These are phyloP conservation scores for Lachancea quebecensis DNA, from an alignment of 805 yeast species.

Conservation along the genomic window DNA sequence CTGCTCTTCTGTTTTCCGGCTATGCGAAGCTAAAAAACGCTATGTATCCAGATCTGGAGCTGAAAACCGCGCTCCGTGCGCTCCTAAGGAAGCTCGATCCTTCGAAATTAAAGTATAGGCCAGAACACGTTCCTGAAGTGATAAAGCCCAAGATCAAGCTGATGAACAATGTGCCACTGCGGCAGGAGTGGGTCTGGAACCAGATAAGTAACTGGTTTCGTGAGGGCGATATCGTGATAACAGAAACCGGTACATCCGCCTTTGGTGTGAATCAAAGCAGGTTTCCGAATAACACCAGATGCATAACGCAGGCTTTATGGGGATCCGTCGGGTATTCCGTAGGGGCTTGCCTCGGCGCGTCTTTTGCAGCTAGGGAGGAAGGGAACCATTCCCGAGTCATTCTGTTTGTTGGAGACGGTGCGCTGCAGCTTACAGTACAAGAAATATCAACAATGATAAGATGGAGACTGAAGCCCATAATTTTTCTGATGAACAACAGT, in stretches of 20 bases:
- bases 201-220: constrained; percentile 44
- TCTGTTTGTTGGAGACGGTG: constrained; percentile 62
- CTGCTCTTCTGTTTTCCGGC: constrained; percentile 51
- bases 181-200: constrained; percentile 46
- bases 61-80: constrained; percentile 38
- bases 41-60: constrained; percentile 45
- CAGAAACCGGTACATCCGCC: constrained; percentile 62
- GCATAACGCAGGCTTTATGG: constrained; percentile 58
- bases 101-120: constrained; percentile 13
- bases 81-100: constrained; percentile 27
- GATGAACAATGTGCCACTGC: constrained; percentile 20
- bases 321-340: constrained; percentile 62
- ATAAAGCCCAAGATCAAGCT: constrained; percentile 21
- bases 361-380: constrained; percentile 47
- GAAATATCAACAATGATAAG: constrained; percentile 54
- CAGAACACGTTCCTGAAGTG: constrained; percentile 16
- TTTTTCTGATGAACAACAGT: constrained; percentile 54
- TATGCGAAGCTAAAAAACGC: constrained; percentile 47
- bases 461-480: constrained; percentile 48
- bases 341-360: constrained; percentile 59
- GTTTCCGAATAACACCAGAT: constrained; percentile 45
- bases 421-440: constrained; percentile 59
- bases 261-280: constrained; percentile 52
- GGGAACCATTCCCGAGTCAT: constrained; percentile 44
- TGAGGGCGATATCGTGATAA: constrained; percentile 51